Conservation (phyloP, 352 stramenopile genomes). For the Peronosclerospora sorghi region DNA sequence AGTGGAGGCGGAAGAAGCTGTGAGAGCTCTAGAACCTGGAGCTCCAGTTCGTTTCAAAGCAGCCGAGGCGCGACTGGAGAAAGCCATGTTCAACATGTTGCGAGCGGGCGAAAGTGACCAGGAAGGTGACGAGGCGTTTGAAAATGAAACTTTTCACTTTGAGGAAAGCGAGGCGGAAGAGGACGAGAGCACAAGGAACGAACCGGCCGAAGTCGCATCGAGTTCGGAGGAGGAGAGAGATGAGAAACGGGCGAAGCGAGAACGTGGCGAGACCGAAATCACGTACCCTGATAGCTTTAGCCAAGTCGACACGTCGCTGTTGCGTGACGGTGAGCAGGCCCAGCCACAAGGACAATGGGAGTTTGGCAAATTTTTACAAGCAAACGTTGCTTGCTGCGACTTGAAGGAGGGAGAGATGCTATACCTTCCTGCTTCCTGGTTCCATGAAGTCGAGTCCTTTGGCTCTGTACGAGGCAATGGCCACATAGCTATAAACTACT, state of each 20-base stretch:
- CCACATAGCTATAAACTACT: constrained; percentile 85
- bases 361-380: constrained; percentile 47
- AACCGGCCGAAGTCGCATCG: constrained; percentile 40
- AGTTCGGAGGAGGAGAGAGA: constrained; percentile 30
- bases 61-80: constrained; percentile 54
- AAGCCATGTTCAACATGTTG: constrained; percentile 69
- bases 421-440: constrained; percentile 95
- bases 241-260: constrained; percentile 16
- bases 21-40: constrained; percentile 32
- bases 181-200: constrained; percentile 27
- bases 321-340: constrained; percentile 21
- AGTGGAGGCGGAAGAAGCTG: constrained; percentile 37
- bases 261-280: constrained; percentile 36
- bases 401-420: constrained; percentile 90
- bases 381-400: constrained; percentile 58
- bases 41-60: constrained; percentile 36
- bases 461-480: constrained; percentile 32
- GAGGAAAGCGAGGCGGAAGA: constrained; percentile 55
- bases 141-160: constrained; percentile 33
- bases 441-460: constrained; percentile 93
- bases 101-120: constrained; percentile 39
- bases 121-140: constrained; percentile 38
- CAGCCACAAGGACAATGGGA: constrained; percentile 26
- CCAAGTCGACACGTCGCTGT: constrained; percentile 42
- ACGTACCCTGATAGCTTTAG: constrained; percentile 72